Conservation (phyloP, 306 rosid species). For the Betula pendula region DNA sequence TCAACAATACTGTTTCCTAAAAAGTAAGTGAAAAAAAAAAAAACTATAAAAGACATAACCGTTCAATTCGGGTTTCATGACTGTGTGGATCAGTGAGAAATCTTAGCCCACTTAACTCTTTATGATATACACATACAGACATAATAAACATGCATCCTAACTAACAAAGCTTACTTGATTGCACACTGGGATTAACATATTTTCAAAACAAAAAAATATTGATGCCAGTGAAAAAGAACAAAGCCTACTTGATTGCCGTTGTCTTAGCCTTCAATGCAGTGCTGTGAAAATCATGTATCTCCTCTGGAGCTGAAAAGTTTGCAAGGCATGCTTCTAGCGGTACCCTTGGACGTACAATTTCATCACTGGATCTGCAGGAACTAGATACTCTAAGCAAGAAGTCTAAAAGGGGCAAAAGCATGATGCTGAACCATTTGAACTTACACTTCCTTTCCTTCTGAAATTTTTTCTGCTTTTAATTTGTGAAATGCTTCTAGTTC, state of each 20-base stretch:
- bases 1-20: background rate
- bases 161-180: background rate
- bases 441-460: conserved; percentile 92
- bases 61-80: background rate
- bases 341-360: conserved; percentile 94
- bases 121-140: background rate
- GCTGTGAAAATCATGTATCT: conserved; percentile 93
- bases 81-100: background rate
- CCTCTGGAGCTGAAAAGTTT: conserved; percentile 85
- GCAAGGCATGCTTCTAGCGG: conserved; percentile 93
- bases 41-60: background rate
- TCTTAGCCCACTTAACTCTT: background rate
- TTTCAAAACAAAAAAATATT: background rate
- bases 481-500: conserved; percentile 75
- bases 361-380: conserved; percentile 58
- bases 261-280: conserved; percentile 84
- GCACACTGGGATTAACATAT: background rate
- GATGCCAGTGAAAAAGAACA: conserved; percentile 12
- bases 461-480: conserved; percentile 65
- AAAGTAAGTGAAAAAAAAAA: background rate
- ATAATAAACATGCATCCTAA: background rate
- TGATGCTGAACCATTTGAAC: conserved; percentile 36
- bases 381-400: conserved; percentile 37
- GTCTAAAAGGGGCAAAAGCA: conserved; percentile 14
- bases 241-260: conserved; percentile 81